These are phyloP conservation scores for barley (Hordeum vulgare) DNA, from an alignment of 176 grass and related monocot species.

Conservation along the genomic window DNA sequence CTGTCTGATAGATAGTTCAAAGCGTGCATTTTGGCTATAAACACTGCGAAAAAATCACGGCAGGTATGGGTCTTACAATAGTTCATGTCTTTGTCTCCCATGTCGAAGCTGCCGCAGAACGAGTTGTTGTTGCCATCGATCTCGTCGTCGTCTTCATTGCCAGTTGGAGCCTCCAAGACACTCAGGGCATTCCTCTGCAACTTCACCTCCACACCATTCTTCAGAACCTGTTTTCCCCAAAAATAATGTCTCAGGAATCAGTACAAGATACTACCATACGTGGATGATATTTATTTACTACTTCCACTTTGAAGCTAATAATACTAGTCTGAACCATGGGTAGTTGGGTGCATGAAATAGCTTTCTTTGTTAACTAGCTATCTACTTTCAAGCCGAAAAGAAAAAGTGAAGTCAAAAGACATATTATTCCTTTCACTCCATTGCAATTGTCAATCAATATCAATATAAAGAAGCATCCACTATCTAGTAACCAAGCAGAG, in stretches of 20 bases:
- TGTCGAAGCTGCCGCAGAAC: constrained; percentile 62
- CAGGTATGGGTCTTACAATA: constrained; percentile 42
- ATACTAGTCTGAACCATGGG: not conserved
- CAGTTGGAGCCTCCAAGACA: constrained; percentile 75
- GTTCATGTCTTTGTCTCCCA: constrained; percentile 59
- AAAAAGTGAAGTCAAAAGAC: not conserved
- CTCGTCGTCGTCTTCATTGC: constrained; percentile 41
- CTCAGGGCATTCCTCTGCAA: constrained; percentile 80
- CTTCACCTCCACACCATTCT: constrained; percentile 88
- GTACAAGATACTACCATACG: not conserved
- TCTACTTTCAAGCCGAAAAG: not conserved
- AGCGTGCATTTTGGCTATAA: not conserved
- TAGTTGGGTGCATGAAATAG: not conserved
- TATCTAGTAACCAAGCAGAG: not conserved
- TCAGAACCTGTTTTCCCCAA: constrained; percentile 44
- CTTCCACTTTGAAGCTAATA: not conserved
- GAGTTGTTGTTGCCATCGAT: constrained; percentile 49
- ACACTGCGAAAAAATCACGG: not conserved
- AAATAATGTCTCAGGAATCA: not conserved
- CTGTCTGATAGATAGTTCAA: not conserved
- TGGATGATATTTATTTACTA: not conserved
- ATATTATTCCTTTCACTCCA: not conserved
- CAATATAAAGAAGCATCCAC: not conserved
- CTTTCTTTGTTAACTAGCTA: not conserved
- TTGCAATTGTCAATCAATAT: not conserved